A percentile compares a stretch with the other conserved stretches of the same genome.
phyloP scores from a whole-genome alignment of 495 filamentous ascomycete genomes.

The Penicillium parvum region DNA sequence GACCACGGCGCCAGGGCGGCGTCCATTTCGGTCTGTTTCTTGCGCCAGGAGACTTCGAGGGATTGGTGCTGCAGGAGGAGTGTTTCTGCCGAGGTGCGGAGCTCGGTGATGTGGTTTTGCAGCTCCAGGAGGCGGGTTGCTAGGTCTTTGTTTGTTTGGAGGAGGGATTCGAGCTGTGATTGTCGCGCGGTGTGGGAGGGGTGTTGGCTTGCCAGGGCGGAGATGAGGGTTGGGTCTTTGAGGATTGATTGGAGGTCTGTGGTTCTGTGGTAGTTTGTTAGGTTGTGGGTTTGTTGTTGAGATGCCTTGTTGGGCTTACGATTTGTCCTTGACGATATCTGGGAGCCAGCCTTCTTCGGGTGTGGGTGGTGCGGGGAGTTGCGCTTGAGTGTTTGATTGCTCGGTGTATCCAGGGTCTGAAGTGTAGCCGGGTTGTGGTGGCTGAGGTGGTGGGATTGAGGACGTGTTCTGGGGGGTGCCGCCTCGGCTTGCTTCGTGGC shows the following conservation, averaged over 20 bases:
- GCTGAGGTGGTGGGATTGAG: slow-evolving; percentile 29
- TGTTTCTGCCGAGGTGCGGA: slow-evolving; percentile 66
- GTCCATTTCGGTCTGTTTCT: slow-evolving; percentile 87
- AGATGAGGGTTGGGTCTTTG: slow-evolving; percentile 52
- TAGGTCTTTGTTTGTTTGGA: slow-evolving; percentile 60
- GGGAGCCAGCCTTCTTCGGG: slow-evolving; percentile 62
- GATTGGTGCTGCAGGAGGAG: slow-evolving; percentile 78
- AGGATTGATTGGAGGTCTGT: slow-evolving; percentile 64
- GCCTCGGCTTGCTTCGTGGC: slow-evolving; percentile 63
- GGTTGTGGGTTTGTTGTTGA: background rate
- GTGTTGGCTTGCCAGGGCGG: slow-evolving; percentile 60
- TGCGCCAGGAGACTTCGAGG: slow-evolving; percentile 84
- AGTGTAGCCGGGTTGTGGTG: slow-evolving; percentile 23
- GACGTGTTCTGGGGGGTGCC: slow-evolving; percentile 51
- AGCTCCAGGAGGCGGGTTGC: slow-evolving; percentile 64
- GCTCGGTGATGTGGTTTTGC: slow-evolving; percentile 52
- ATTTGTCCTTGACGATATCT: slow-evolving; percentile 65
- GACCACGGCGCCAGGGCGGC: slow-evolving; percentile 76
- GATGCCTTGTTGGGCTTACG: slow-evolving; percentile 42
- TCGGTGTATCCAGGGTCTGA: slow-evolving; percentile 16
- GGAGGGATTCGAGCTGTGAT: slow-evolving; percentile 52
- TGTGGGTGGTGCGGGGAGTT: slow-evolving; percentile 33
- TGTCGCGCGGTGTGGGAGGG: slow-evolving; percentile 50
- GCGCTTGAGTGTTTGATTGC: slow-evolving; percentile 11
- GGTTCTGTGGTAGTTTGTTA: slow-evolving; percentile 33